Conservation (phyloP, 2,329 filamentous ascomycete genomes). For the Xylaria sp. region DNA sequence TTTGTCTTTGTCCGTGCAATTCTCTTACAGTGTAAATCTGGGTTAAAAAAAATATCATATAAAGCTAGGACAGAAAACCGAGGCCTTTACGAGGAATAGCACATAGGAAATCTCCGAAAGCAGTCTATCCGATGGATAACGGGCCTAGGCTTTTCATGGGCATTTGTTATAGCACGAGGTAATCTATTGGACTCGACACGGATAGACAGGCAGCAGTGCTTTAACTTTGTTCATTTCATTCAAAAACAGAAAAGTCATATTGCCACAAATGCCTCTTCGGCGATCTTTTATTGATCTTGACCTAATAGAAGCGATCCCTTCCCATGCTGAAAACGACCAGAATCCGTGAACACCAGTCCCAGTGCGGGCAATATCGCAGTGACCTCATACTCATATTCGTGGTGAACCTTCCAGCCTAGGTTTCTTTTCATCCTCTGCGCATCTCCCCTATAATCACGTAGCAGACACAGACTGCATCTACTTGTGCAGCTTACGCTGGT, state of each 20-base stretch:
- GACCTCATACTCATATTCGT: slow-evolving; percentile 42
- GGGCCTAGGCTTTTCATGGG: background rate
- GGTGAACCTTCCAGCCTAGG: slow-evolving; percentile 32
- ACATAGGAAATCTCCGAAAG: background rate
- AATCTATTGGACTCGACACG: background rate
- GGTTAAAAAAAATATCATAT: background rate
- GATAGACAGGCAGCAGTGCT: background rate
- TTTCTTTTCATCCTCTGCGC: slow-evolving; percentile 37
- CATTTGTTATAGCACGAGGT: background rate
- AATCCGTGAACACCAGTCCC: slow-evolving; percentile 53
- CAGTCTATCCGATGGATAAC: background rate
- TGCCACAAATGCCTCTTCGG: slow-evolving; percentile 42
- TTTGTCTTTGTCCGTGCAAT: background rate
- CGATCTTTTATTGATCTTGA: slow-evolving; percentile 51
- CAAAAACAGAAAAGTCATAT: slow-evolving; percentile 24
- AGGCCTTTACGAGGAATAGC: background rate
- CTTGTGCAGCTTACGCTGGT: slow-evolving; percentile 99
- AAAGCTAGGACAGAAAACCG: background rate
- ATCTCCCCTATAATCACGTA: slow-evolving; percentile 24
- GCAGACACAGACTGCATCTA: slow-evolving; percentile 62
- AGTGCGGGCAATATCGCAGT: slow-evolving; percentile 46
- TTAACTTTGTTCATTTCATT: slow-evolving; percentile 27
- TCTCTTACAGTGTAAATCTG: background rate
- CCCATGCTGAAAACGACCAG: slow-evolving; percentile 50
- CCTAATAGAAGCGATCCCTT: slow-evolving; percentile 49